These are phyloP conservation scores for Fragaria nilgerrensis DNA, from an alignment of 306 rosid species.

Conservation along the genomic window DNA sequence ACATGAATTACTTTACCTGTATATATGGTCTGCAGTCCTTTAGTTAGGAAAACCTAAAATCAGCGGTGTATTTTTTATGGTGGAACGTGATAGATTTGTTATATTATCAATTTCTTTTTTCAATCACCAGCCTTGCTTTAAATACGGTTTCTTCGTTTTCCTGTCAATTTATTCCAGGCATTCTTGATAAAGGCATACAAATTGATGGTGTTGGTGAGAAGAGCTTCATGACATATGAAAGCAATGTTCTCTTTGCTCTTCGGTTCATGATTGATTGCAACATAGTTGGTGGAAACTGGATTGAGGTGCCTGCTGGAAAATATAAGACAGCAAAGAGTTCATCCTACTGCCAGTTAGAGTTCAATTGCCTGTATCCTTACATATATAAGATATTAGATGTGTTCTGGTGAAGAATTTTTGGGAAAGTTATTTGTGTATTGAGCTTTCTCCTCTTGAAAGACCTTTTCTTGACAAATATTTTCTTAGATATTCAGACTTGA, in stretches of 20 bases:
- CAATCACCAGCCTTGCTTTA: conserved; percentile 14
- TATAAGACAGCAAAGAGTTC: conserved; percentile 50
- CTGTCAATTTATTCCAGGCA: conserved; percentile 49
- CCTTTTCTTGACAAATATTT: conserved; percentile 44
- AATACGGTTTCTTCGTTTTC: conserved; percentile 11
- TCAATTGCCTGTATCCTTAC: conserved; percentile 89
- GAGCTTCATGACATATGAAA: conserved; percentile 90
- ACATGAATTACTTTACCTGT: not conserved
- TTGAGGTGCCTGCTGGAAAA: conserved; percentile 81
- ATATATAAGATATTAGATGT: not conserved
- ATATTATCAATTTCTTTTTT: not conserved
- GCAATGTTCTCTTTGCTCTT: conserved; percentile 98
- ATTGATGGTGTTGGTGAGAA: conserved; percentile 88
- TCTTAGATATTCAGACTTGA: conserved; percentile 75
- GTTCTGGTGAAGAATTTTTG: not conserved
- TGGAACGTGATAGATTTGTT: not conserved
- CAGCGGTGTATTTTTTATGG: not conserved
- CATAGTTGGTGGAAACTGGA: conserved; percentile 97
- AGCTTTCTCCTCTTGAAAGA: conserved; percentile 5
- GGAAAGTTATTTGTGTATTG: conserved; percentile 13
- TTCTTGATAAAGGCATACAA: conserved; percentile 92
- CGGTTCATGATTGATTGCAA: conserved; percentile 95
- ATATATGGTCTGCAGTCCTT: not conserved
- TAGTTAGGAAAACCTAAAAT: not conserved
- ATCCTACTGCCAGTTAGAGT: conserved; percentile 83